Conservation (phyloP, 192 early-diverging fungal genomes). For the Coemansia aciculifera region DNA sequence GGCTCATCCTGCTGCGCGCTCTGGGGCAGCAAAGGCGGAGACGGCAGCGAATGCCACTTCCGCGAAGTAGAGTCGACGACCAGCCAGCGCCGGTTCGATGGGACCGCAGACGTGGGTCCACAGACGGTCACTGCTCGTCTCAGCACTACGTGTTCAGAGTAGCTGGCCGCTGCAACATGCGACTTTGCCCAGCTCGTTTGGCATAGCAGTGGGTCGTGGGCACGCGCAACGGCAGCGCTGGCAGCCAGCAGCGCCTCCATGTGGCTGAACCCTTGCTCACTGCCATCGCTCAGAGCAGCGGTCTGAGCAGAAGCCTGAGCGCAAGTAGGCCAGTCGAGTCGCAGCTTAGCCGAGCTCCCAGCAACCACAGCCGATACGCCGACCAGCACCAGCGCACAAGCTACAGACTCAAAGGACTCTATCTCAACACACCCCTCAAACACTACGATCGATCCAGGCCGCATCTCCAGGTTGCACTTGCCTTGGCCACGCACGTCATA, state of each 20-base stretch:
- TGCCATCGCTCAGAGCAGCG: neutral
- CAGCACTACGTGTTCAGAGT: constrained; percentile 8
- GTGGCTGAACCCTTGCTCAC: constrained; percentile 15
- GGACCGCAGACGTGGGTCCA: constrained; percentile 26
- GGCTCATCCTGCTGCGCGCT: constrained; percentile 9
- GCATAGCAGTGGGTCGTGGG: constrained; percentile 8
- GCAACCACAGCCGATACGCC: neutral
- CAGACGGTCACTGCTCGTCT: constrained; percentile 8
- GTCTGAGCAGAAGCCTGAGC: neutral
- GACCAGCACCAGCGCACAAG: constrained; percentile 9
- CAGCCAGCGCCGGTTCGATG: constrained; percentile 27
- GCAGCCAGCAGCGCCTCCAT: constrained; percentile 36
- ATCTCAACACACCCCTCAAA: constrained; percentile 21
- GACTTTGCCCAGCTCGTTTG: constrained; percentile 1
- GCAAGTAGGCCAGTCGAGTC: constrained; percentile 34
- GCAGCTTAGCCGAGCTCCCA: neutral
- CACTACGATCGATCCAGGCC: constrained; percentile 10
- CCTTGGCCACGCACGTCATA: neutral
- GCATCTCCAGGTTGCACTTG: constrained; percentile 6
- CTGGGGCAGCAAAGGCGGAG: constrained; percentile 16
- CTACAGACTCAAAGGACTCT: neutral
- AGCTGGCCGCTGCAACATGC: neutral
- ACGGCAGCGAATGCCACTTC: too few relatives aligned
- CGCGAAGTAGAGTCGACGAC: too few relatives aligned
- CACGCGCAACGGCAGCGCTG: constrained; percentile 22